phyloP scores from a whole-genome alignment of 805 yeast genomes.

The Yarrowia divulgata region DNA sequence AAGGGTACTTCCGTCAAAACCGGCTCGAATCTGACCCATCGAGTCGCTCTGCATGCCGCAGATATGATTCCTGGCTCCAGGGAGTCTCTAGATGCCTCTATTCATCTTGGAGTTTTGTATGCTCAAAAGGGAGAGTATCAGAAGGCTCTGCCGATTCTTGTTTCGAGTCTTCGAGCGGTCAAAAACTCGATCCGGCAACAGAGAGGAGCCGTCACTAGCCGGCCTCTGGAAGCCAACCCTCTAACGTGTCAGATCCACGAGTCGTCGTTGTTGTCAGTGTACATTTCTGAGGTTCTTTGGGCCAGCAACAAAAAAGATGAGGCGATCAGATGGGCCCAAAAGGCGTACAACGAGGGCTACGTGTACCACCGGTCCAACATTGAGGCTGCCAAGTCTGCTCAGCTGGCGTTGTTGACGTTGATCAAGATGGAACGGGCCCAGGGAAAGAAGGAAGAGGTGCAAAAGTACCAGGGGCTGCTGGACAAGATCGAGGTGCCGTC shows the following conservation, averaged over 20 bases:
- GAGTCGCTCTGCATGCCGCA: constrained; percentile 20
- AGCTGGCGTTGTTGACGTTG: constrained; percentile 43
- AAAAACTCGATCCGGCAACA: constrained; percentile 26
- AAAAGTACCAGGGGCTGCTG: constrained; percentile 12
- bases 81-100: constrained; percentile 30
- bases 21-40: not conserved
- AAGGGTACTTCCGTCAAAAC: not conserved
- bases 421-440: constrained; percentile 44
- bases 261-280: constrained; percentile 24
- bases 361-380: constrained; percentile 43
- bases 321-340: constrained; percentile 47
- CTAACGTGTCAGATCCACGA: constrained; percentile 4
- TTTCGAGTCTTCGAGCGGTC: constrained; percentile 20
- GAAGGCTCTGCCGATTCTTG: constrained; percentile 23
- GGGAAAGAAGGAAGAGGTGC: constrained; percentile 35
- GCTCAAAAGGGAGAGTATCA: constrained; percentile 6
- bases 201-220: constrained; percentile 18
- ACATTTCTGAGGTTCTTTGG: constrained; percentile 47
- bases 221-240: constrained; percentile 27
- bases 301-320: constrained; percentile 42
- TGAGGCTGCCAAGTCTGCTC: constrained; percentile 47
- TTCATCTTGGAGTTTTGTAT: constrained; percentile 12
- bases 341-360: constrained; percentile 43
- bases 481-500: constrained; percentile 26
- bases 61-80: constrained; percentile 27